phyloP scores from a whole-genome alignment of 1,139 yeast genomes.

The Yarrowia galli region DNA sequence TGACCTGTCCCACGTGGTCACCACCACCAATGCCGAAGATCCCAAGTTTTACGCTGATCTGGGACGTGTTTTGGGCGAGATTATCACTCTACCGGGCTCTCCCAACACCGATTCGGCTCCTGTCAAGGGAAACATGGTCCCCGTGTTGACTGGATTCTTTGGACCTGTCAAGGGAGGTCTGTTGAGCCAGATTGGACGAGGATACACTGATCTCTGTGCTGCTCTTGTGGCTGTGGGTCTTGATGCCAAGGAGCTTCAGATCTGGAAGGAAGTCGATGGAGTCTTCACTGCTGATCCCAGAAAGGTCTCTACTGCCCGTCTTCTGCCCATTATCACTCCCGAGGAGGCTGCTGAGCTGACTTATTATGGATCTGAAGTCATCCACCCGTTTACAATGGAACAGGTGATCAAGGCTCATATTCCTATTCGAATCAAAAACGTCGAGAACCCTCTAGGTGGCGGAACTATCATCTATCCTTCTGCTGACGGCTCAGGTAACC shows the following conservation, averaged over 20 bases:
- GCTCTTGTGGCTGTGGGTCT: constrained; percentile 94
- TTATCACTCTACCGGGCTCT: constrained; percentile 51
- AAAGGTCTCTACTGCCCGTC: constrained; percentile 87
- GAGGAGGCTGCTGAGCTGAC: constrained; percentile 99
- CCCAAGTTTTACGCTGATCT: constrained; percentile 18
- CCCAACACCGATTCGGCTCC: constrained; percentile 57
- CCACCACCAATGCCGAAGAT: constrained; percentile 19
- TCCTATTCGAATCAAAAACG: constrained; percentile 95
- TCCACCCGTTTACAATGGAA: constrained; percentile 99
- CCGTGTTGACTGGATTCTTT: constrained; percentile 94
- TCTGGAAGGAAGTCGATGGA: constrained; percentile 99
- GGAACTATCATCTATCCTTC: constrained; percentile 97
- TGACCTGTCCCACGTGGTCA: constrained; percentile 74
- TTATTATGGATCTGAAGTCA: constrained; percentile 96
- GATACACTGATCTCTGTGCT: constrained; percentile 97
- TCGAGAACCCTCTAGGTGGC: constrained; percentile 84
- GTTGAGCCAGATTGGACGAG: constrained; percentile 91
- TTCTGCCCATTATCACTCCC: constrained; percentile 88
- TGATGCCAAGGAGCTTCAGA: constrained; percentile 90
- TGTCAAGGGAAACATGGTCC: constrained; percentile 61
- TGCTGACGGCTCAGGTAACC: constrained; percentile 40
- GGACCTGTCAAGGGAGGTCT: constrained; percentile 96
- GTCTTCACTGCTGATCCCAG: constrained; percentile 98
- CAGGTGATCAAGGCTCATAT: constrained; percentile 95
- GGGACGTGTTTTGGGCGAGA: constrained; percentile 5